Evolutionary conservation across 75 land plant species (phyloP), one percentile per base, ranked within the genome.

Genomic region (Selaginella tamariscina): DNA sequence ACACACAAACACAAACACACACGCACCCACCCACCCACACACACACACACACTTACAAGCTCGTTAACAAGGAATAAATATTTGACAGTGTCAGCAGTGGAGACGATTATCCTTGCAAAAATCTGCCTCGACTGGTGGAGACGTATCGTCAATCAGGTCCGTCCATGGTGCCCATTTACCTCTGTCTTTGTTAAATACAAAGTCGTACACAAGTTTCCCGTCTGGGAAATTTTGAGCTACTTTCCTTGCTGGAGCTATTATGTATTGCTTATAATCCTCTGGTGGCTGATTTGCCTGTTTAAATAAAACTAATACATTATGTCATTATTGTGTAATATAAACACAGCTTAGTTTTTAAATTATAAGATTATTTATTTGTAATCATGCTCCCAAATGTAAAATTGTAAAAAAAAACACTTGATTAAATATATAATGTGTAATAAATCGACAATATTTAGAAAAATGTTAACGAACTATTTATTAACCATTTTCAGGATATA

Each of bases 91-190:
- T 76, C 78, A 0, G 78, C 75, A 18, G 78, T 76, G 21, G 69
- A 68, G 0, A 76, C 78, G 1, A 76, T 56, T 13, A 76, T 76
- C 32, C 44, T 64, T 26, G 31, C 77, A 60, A 76, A n/a, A 76
- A 29, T 76, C 65, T 15, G 70, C 63, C 24, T 76, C 78, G 29
- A 31, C 2, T 0, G 70, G 64, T 49, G 56, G 65, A 26, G 65
- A 22, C 0, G 54, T 59, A 23, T 76, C 78, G 30, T 76, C 78
- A 8, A 76, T 66, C 11, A 76, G 28, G 54, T 76, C 78, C 1
- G 56, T 56, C 78, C 78, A 76, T 18, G 33, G 27, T 18, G 65
- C 78, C 78, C 78, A 76, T 24, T 76, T 76, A 9, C 74, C 78
- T 27, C 74, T 66, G 18, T 56, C 56, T 54, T 76, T 76, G 2